A percentile compares a stretch with the other conserved stretches of the same genome.
These are phyloP conservation scores for Pyrenophora teres DNA, from an alignment of 2,329 filamentous ascomycete genomes.

Conservation along the genomic window DNA sequence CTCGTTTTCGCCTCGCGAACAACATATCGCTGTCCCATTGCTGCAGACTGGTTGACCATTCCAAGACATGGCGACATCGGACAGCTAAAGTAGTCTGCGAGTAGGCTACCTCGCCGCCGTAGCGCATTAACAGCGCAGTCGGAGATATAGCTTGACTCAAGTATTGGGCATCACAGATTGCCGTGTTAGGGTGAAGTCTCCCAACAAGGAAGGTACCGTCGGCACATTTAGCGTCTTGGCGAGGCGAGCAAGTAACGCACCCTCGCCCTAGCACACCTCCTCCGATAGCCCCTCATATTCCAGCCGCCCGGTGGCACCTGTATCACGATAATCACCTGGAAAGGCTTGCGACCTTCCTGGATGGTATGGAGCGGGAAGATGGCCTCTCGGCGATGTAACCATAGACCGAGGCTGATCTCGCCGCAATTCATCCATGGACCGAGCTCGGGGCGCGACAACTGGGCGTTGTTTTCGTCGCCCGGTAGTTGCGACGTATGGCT, in stretches of 20 bases:
- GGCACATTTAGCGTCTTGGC: slow-evolving; percentile 29
- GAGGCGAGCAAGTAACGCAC: slow-evolving; percentile 25
- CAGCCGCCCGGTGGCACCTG: slow-evolving; percentile 26
- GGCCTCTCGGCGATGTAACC: slow-evolving; percentile 18
- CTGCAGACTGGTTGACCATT: slow-evolving; percentile 16
- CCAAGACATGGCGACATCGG: slow-evolving; percentile 29
- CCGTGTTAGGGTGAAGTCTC: slow-evolving; percentile 27
- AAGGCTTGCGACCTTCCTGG: slow-evolving; percentile 32
- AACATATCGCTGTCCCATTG: slow-evolving; percentile 29
- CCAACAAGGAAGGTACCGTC: slow-evolving; percentile 32
- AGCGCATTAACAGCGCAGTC: slow-evolving; percentile 28
- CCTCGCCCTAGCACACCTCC: slow-evolving; percentile 18
- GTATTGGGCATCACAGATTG: slow-evolving; percentile 29
- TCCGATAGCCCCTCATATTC: slow-evolving; percentile 24
- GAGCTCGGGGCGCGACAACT: slow-evolving; percentile 24
- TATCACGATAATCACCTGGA: slow-evolving; percentile 26
- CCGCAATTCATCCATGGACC: slow-evolving; percentile 31
- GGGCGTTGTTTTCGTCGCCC: slow-evolving; percentile 7
- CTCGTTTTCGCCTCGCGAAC: slow-evolving; percentile 33
- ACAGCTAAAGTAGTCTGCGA: slow-evolving; percentile 18
- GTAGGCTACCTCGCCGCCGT: slow-evolving; percentile 20
- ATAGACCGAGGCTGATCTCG: slow-evolving; percentile 13
- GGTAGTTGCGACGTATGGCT: slow-evolving; percentile 11
- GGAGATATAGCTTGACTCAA: slow-evolving; percentile 29
- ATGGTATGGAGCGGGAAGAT: slow-evolving; percentile 16